Conservation (phyloP, 2,329 filamentous ascomycete species). For the Alternaria alternata region DNA sequence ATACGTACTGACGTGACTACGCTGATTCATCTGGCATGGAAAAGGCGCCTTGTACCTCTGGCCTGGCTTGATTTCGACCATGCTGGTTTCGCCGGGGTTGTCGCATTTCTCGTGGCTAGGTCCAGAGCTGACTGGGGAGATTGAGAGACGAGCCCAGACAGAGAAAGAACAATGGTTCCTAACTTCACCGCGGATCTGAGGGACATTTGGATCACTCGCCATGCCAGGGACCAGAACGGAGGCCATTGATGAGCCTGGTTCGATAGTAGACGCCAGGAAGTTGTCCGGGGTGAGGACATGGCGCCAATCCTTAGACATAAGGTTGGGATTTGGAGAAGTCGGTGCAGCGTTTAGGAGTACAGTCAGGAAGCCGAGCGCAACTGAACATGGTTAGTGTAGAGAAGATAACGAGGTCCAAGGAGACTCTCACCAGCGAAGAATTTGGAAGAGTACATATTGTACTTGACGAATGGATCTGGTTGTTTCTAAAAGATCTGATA, state of each 20-base stretch:
- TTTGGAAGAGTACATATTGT: background rate
- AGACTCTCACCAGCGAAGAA: background rate
- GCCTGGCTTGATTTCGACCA: background rate
- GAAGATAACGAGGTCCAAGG: background rate
- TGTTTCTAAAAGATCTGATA: background rate
- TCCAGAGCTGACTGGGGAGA: background rate
- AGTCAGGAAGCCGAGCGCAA: background rate
- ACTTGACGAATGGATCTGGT: background rate
- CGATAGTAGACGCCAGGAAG: background rate
- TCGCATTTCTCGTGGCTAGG: background rate
- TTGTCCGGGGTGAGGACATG: background rate
- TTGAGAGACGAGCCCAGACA: background rate
- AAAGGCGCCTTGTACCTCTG: background rate
- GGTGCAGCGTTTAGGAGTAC: background rate
- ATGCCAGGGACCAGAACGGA: background rate
- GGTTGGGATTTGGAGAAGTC: background rate
- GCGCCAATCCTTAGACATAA: slow-evolving; percentile 7
- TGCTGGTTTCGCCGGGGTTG: background rate
- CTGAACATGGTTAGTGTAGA: background rate
- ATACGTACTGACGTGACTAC: slow-evolving; percentile 4
- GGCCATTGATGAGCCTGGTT: background rate
- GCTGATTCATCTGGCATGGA: background rate
- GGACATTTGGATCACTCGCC: background rate
- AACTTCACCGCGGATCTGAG: background rate
- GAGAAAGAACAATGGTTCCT: slow-evolving; percentile 1